These are phyloP conservation scores for Taphrina deformans DNA, from an alignment of 1,139 yeast genomes.

Conservation along the genomic window DNA sequence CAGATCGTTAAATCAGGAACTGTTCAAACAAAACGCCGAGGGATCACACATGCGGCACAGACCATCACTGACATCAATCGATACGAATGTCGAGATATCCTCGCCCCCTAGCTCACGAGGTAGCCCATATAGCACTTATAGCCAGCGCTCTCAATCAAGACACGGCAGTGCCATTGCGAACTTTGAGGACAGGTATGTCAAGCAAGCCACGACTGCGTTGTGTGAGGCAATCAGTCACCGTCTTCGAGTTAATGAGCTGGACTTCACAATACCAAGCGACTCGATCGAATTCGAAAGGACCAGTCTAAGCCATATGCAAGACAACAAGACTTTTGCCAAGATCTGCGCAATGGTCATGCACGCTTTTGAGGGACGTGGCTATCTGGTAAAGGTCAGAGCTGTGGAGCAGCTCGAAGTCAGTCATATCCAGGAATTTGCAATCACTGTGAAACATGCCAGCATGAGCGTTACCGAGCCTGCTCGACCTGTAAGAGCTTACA, in stretches of 20 bases:
- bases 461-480: not conserved
- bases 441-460: conserved; percentile 3
- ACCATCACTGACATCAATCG: not conserved
- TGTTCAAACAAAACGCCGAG: not conserved
- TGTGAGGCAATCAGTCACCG: not conserved
- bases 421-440: not conserved
- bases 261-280: conserved; percentile 1
- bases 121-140: not conserved
- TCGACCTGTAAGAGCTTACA: not conserved
- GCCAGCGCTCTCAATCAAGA: not conserved
- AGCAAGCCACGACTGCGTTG: not conserved
- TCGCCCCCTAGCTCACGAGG: conserved; percentile 3
- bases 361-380: not conserved
- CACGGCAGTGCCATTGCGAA: conserved; percentile 1
- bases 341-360: not conserved
- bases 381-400: not conserved
- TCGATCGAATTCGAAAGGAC: conserved; percentile 10
- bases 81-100: not conserved
- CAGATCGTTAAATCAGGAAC: conserved; percentile 1
- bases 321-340: not conserved
- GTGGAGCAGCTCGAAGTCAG: not conserved
- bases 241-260: not conserved
- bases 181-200: not conserved
- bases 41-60: not conserved
- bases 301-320: not conserved